Evolutionary conservation across 2,329 filamentous ascomycete species (phyloP).

Genomic region (Fusarium sp.): DNA sequence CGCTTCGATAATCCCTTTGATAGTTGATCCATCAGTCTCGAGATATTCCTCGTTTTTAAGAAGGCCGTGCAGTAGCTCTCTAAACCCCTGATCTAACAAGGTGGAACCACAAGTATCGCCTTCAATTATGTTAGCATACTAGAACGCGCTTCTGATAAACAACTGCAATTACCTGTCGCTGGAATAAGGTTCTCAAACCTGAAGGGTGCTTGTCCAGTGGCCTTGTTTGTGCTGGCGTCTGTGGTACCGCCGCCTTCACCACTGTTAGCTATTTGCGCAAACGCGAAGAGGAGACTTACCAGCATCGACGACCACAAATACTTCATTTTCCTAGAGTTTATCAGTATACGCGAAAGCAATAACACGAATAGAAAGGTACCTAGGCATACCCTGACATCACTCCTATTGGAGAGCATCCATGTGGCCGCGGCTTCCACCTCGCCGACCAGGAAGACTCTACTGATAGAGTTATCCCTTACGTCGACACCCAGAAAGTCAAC

Average conservation of each 20-base stretch:
- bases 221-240: neutral
- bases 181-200: neutral
- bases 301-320: neutral
- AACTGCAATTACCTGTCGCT: neutral
- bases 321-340: neutral
- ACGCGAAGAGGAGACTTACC: neutral
- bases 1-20: neutral
- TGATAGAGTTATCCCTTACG: neutral
- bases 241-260: neutral
- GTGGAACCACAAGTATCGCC: neutral
- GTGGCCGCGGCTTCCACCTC: slow-evolving; percentile 4
- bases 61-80: neutral
- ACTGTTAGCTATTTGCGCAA: neutral
- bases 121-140: neutral
- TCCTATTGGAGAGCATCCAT: neutral
- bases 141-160: too few relatives aligned
- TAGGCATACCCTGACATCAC: neutral
- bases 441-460: neutral
- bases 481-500: neutral
- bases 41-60: neutral
- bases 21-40: neutral
- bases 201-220: neutral
- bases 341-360: neutral
- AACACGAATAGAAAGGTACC: too few relatives aligned
- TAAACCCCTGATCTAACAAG: neutral